Evolutionary conservation across 176 grass and related monocot genomes (phyloP).

Genomic region (Carex parvula): DNA sequence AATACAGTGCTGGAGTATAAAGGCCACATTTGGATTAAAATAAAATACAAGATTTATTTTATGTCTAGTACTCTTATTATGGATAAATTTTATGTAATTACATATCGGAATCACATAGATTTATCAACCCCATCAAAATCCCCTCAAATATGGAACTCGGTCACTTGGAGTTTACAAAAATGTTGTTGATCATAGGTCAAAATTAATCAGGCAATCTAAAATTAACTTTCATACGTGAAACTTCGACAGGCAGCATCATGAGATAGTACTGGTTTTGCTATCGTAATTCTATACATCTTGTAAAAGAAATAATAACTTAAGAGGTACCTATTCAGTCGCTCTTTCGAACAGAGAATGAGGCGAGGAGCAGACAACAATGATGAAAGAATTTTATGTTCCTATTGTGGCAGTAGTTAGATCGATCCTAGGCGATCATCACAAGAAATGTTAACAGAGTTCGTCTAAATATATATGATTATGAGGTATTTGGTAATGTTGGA

Average conservation of each 20-base stretch:
- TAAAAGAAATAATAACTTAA: not conserved
- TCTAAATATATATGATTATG: not conserved
- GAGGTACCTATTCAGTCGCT: not conserved
- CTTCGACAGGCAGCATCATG: not conserved
- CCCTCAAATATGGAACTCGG: not conserved
- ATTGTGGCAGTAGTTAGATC: not conserved
- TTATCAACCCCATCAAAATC: not conserved
- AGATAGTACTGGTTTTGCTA: not conserved
- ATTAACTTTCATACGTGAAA: not conserved
- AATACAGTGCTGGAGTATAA: not conserved
- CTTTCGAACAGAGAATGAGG: not conserved
- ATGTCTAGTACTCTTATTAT: not conserved
- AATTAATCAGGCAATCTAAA: not conserved
- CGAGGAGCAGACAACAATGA: not conserved
- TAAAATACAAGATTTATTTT: not conserved
- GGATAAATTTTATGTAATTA: not conserved
- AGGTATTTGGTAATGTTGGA: constrained; percentile 8
- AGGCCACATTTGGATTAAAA: not conserved
- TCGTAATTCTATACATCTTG: not conserved
- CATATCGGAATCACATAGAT: not conserved
- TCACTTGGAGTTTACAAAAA: not conserved
- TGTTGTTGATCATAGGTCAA: not conserved
- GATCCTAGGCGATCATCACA: not conserved
- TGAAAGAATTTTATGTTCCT: not conserved
- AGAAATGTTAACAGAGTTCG: not conserved